Conservation (phyloP, 306 rosid genomes). For the Cyclanthera cordifolia region DNA sequence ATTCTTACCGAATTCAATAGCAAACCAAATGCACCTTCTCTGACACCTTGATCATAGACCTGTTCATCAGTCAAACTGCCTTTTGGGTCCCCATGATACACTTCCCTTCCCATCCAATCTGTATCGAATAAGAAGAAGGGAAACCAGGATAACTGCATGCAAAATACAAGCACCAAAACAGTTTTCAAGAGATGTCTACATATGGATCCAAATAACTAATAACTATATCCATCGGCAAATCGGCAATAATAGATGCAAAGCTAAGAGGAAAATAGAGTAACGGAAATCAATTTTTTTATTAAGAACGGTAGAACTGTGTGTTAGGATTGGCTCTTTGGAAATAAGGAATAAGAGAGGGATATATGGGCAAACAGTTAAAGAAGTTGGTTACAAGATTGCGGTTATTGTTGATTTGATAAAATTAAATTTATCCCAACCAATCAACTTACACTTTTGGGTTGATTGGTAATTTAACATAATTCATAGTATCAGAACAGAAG, state of each 20-base stretch:
- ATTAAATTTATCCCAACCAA: too few species aligned
- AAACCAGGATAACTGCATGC: slow-evolving; percentile 84
- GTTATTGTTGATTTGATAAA: too few species aligned
- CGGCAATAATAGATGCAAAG: neutral
- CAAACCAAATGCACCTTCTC: slow-evolving; percentile 99
- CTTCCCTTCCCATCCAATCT: slow-evolving; percentile 99
- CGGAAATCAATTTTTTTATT: neutral
- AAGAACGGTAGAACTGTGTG: neutral
- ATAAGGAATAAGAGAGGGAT: too few species aligned
- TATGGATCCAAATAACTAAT: slow-evolving; percentile 17
- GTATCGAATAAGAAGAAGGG: slow-evolving; percentile 95
- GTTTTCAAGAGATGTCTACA: slow-evolving; percentile 14
- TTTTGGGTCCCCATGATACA: slow-evolving; percentile 90
- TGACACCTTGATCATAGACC: slow-evolving; percentile 81
- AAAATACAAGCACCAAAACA: slow-evolving; percentile 10
- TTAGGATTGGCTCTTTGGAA: too few species aligned
- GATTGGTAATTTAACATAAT: too few species aligned
- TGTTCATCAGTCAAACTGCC: slow-evolving; percentile 43
- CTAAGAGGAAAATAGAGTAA: neutral
- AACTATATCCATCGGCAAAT: slow-evolving; percentile 7
- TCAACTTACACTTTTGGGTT: too few species aligned
- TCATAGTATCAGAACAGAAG: too few species aligned
- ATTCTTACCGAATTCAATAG: slow-evolving; percentile 98
- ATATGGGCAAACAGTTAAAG: too few species aligned
- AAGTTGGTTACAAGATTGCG: too few species aligned